Evolutionary conservation across 176 grass and related monocot species (phyloP).

Genomic region (Oryza glumipatula): DNA sequence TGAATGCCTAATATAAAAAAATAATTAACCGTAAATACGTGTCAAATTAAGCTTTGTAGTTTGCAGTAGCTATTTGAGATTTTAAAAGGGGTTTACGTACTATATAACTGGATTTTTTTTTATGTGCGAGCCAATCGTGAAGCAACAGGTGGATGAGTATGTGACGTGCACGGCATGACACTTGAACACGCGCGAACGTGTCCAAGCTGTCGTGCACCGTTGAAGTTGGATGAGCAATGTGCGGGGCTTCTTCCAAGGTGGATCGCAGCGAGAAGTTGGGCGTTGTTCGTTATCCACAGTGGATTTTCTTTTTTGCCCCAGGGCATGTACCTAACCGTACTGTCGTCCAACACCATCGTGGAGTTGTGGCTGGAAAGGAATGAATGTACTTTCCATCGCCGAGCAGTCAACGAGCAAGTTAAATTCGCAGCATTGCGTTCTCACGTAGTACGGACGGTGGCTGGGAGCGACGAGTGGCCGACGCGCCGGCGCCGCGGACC

Average conservation of each 20-base stretch:
- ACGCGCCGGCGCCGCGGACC: not conserved
- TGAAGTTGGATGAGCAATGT: not conserved
- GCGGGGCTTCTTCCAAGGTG: not conserved
- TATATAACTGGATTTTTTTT: not conserved
- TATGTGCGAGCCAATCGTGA: not conserved
- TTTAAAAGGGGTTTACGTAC: not conserved
- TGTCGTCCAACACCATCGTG: not conserved
- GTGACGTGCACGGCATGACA: not conserved
- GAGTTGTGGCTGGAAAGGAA: not conserved
- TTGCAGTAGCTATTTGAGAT: not conserved
- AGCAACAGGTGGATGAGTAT: slow-evolving; percentile 4
- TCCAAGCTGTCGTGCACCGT: not conserved
- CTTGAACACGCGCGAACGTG: not conserved
- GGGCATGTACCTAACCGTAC: slow-evolving; percentile 19
- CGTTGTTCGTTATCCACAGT: slow-evolving; percentile 2
- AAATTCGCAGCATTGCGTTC: not conserved
- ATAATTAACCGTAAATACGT: no score
- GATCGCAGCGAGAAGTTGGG: not conserved
- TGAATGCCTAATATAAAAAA: no score
- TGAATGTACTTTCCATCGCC: not conserved
- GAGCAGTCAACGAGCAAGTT: not conserved
- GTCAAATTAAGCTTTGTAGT: no score
- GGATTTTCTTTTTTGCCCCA: not conserved
- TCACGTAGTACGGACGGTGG: not conserved
- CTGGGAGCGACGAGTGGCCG: not conserved